Evolutionary conservation across 169 alveolate genomes (phyloP), one percentile per base, ranked within the genome.

Genomic region (Plasmodium malariae): DNA sequence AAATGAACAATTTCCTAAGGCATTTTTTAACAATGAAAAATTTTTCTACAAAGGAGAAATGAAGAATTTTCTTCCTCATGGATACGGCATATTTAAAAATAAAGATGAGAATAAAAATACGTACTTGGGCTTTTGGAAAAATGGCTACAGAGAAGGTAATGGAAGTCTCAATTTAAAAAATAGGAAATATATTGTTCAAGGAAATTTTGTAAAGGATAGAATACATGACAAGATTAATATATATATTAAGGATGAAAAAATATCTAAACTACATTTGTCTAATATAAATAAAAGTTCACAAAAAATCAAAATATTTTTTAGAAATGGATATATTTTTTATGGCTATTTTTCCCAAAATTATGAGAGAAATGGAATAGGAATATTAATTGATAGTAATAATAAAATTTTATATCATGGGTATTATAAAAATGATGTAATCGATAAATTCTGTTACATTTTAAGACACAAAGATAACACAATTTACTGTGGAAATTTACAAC

Each of bases 321-420:
- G 87, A 86, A 86, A 70, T 36, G 92, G 92, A 72, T 86, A 86
- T 62, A 32, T 86, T 14, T 86, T 86, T 71, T 86, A 86, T 49
- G 92, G 92, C 0, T 65, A 86, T 37, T 86, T 86, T 59, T 57
- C 68, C 17, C 24, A 69, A 30, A 59, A 57, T 43, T 86, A 69
- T 49, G 34, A 70, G 30, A 70, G 87, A 86, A 69, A 86, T 70
- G 92, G 92, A 62, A 69, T 86, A 70, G 92, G 92, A 19, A 86
- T 86, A 62, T 65, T 86, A 72, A 86, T 86, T 40, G 87, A 86
- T 62, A 69, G 34, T 45, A 69, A 86, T 74, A 86, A 86, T 72
- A 86, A 71, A 86, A 86, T 86, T 24, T 57, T 86, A 69, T 86
- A 86, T 70, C 92, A 86, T 86, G 92, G 92, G 2, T 86, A 86